Evolutionary conservation across 345 rosid genomes (phyloP).

Genomic region (Eucalyptus viminalis): DNA sequence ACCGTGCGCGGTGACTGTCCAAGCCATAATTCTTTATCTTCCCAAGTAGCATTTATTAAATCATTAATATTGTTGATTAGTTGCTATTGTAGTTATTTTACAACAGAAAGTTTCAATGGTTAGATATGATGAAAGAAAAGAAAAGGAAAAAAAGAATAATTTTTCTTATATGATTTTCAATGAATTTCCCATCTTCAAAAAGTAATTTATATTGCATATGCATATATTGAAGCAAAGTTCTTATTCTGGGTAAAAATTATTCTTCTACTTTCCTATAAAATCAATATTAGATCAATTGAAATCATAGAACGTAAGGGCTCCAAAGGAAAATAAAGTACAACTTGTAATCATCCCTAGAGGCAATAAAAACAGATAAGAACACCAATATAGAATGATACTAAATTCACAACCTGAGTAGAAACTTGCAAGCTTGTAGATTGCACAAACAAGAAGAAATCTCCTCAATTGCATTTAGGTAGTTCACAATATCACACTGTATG

Average conservation of each 20-base stretch:
- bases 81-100: not conserved
- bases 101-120: not conserved
- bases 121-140: not conserved
- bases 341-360: not conserved
- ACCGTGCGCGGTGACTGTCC: not conserved
- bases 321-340: not conserved
- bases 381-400: not conserved
- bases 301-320: not conserved
- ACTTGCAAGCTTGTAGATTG: not conserved
- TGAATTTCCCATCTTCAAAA: not conserved
- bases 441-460: not conserved
- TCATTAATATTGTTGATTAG: not conserved
- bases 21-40: not conserved
- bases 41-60: not conserved
- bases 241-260: not conserved
- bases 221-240: not conserved
- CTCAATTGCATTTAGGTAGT: not conserved
- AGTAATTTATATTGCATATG: fast-evolving
- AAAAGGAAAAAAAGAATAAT: fast-evolving
- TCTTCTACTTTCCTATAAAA: not conserved
- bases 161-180: not conserved
- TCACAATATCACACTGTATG: not conserved
- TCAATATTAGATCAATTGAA: not conserved
- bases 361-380: not conserved
- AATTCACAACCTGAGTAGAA: not conserved